Evolutionary conservation across 2,329 filamentous ascomycete genomes (phyloP).

Genomic region (Sporothrix schenckii): DNA sequence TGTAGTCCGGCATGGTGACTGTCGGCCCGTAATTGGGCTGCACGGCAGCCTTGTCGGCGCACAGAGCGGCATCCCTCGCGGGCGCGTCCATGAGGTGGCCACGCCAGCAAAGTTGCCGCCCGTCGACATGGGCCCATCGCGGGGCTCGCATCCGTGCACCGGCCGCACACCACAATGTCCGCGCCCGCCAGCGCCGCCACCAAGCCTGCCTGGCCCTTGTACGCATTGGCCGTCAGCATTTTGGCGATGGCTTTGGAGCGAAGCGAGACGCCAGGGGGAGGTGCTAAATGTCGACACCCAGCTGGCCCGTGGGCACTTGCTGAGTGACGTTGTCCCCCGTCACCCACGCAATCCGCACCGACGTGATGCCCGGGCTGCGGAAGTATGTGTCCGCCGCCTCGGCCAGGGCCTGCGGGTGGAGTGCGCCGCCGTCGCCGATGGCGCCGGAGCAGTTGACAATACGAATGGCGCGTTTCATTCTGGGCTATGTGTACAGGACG

Average conservation of each 20-base stretch:
- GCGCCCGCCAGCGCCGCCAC: constrained; percentile 48
- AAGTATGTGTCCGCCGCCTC: constrained; percentile 35
- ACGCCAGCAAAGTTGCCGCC: constrained; percentile 56
- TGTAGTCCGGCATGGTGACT: constrained; percentile 20
- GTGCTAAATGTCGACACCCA: constrained; percentile 3
- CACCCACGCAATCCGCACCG: constrained; percentile 50
- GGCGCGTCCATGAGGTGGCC: neutral
- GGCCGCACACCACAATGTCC: constrained; percentile 54
- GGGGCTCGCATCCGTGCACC: constrained; percentile 48
- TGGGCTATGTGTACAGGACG: neutral
- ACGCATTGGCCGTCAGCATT: constrained; percentile 50
- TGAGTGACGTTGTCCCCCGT: constrained; percentile 49
- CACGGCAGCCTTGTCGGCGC: constrained; percentile 2
- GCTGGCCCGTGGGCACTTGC: neutral
- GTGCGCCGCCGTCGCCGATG: constrained; percentile 41
- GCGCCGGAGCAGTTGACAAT: constrained; percentile 46
- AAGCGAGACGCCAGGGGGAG: neutral
- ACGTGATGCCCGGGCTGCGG: constrained; percentile 27
- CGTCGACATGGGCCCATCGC: constrained; percentile 58
- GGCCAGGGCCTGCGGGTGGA: constrained; percentile 49
- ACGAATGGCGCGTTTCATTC: constrained; percentile 40
- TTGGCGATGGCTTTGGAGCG: neutral
- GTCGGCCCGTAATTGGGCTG: constrained; percentile 30
- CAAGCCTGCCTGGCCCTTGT: constrained; percentile 55
- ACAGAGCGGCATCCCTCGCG: constrained; percentile 16